Evolutionary conservation across 2,329 filamentous ascomycete genomes (phyloP), one percentile per base, ranked within the genome.

Genomic region (Arthrocladium fulminans): DNA sequence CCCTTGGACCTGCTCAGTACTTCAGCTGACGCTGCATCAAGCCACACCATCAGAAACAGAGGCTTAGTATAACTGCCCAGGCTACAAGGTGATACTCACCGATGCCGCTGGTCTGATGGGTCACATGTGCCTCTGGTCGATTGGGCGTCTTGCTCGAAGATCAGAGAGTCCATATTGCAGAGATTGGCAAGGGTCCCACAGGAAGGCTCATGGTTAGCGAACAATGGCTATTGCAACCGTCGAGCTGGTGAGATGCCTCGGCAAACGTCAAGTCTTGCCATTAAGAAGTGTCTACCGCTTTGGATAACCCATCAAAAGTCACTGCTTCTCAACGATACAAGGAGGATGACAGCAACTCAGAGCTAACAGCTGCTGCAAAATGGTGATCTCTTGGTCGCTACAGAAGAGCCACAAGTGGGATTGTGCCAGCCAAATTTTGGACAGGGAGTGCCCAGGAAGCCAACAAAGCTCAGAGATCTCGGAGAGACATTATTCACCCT

Each of bases 1-100:
- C 46, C 10, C 6, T 37, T 1, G 15, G 15, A 29, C 15, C 29
- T 1, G 15, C 9, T 42, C 29, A 48, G 10, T 30, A 15, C 39
- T n/a, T 47, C 19, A 48, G 44, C n/a, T 34, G 8, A 43, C 39
- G 48, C 41, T 42, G 39, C 15, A 41, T 45, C n/a, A n/a, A 77
- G 75, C 61, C 59, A 9, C 77, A 80, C 53, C 70, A 63, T 8
- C 59, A 70, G 5, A 62, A 70, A 4, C 76, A 79, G 51, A 63
- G 71, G 34, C 63, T 81, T n/a, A n/a, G n/a, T n/a, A n/a, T 40
- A 55, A 59, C 3, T 82, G 79, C 57, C 50, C 52, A 24, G 65
- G 63, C 13, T 82, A 79, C 57, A 54, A 61, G 3, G 51, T 57
- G 8, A 58, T 64, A 2, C 81, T 79, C 60, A 63, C 61, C 10